Conservation (phyloP, 306 rosid genomes). For the Cucurbita moschata region DNA sequence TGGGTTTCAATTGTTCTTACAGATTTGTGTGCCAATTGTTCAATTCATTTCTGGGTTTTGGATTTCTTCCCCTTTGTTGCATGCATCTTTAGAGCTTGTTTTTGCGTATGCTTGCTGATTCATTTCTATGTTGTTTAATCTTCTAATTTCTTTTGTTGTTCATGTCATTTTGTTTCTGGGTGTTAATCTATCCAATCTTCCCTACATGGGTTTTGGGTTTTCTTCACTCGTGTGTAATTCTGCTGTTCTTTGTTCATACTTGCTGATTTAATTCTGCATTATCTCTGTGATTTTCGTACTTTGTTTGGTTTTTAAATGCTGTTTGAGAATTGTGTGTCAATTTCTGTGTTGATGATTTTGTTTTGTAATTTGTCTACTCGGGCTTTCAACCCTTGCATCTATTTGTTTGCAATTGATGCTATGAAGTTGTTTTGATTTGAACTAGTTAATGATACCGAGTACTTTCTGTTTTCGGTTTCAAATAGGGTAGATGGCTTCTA, state of each 20-base stretch:
- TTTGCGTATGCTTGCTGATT: not conserved
- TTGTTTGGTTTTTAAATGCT: not conserved
- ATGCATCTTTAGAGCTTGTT: not conserved
- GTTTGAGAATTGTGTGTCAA: not conserved
- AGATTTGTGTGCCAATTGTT: not conserved
- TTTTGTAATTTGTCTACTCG: not conserved
- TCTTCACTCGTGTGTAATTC: not conserved
- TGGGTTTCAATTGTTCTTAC: not conserved
- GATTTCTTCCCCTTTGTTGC: not conserved
- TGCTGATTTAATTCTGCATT: not conserved
- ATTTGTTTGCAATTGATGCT: not conserved
- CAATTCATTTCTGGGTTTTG: not conserved
- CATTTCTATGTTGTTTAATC: not conserved
- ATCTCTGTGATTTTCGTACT: not conserved
- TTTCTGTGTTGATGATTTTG: not conserved
- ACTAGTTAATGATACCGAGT: not conserved
- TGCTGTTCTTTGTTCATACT: not conserved
- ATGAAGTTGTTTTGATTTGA: not conserved
- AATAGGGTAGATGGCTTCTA: constrained; percentile 48
- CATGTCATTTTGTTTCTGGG: not conserved
- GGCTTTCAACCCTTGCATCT: not conserved
- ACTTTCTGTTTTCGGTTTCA: not conserved
- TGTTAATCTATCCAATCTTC: not conserved
- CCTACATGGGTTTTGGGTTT: not conserved
- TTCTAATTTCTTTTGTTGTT: too few relatives aligned